phyloP scores from a whole-genome alignment of 805 yeast species.

The Starmerella sirachaensis region DNA sequence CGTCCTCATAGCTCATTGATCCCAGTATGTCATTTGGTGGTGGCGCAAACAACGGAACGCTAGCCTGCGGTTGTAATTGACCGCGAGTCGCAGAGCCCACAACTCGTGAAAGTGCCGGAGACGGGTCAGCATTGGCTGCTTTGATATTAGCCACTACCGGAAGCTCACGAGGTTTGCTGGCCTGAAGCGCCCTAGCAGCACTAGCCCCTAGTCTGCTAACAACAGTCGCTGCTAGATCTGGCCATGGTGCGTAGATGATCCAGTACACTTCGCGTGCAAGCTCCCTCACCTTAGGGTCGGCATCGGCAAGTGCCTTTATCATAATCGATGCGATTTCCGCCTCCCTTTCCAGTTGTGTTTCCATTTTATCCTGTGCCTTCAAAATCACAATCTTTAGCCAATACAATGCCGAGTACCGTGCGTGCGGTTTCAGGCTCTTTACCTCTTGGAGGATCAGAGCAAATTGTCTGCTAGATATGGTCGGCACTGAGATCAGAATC shows the following conservation, averaged over 20 bases:
- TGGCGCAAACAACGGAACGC: no score
- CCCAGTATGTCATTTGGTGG: no score
- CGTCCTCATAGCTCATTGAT: no score
- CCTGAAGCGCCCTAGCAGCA: conserved; percentile 11
- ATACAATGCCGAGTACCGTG: conserved; percentile 54
- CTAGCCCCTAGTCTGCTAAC: conserved; percentile 21
- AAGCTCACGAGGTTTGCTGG: no score
- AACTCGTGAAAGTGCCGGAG: neutral
- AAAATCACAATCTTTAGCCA: conserved; percentile 54
- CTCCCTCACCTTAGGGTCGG: conserved; percentile 70
- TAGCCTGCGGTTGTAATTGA: no score
- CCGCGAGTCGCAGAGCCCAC: no score
- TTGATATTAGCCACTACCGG: no score
- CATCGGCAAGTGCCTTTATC: conserved; percentile 56
- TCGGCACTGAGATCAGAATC: conserved; percentile 35
- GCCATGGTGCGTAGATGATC: conserved; percentile 48
- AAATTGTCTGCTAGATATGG: conserved; percentile 9
- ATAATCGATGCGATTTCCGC: conserved; percentile 39
- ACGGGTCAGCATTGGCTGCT: neutral
- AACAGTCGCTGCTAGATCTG: conserved; percentile 37
- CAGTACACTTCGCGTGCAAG: conserved; percentile 63
- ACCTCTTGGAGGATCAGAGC: conserved; percentile 32
- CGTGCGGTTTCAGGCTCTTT: conserved; percentile 57
- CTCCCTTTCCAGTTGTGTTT: neutral
- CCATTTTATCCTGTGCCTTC: neutral